Evolutionary conservation across 1,284 basidiomycete species (phyloP), one percentile per base, ranked within the genome.

Genomic region (Microbotryum saponariae): DNA sequence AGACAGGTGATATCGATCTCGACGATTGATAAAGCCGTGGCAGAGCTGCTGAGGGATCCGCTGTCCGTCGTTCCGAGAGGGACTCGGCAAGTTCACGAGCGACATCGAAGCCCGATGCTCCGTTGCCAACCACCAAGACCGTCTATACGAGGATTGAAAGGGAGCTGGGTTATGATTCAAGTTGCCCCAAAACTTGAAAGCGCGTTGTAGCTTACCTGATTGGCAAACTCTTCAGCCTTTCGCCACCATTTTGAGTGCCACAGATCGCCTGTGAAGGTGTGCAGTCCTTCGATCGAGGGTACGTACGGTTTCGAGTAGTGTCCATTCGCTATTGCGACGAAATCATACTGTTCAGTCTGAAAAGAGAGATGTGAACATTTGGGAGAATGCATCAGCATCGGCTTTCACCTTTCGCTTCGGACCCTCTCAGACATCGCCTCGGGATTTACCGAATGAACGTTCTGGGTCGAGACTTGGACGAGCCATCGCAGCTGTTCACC

Each of bases 91-190:
- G 68, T 59, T 80, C 78, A n/a, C 80, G 73, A 0, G 78, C 75
- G 29, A 81, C 76, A 63, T 82, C 81, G 20, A 77, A 78, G 0
- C 80, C 81, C 0, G 77, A 79, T 5, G 77, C 77, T n/a, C 74
- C 76, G 33, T 78, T 79, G 7, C 81, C 81, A 8, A 82, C 77
- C 0, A 82, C 78, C 25, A 82, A 72, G 7, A 81, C 76, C 1
- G 70, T 76, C 69, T 77, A 66, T 7, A 52, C 47, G n/a, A 54
- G 53, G 20, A 42, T 42, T 12, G 2, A 16, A 7, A 20, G 51
- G 16, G 4, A 27, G 31, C 10, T 9, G 31, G 31, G 4, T 7
- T 8, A 20, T 31, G 16, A 54, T 7, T 9, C 4, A 0, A 49
- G 51, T 27, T 21, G 47, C 18, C 14, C 1, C 4, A 56, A 25